These are phyloP conservation scores for Penicillium soppii DNA, from an alignment of 495 filamentous ascomycete genomes.

Conservation along the genomic window DNA sequence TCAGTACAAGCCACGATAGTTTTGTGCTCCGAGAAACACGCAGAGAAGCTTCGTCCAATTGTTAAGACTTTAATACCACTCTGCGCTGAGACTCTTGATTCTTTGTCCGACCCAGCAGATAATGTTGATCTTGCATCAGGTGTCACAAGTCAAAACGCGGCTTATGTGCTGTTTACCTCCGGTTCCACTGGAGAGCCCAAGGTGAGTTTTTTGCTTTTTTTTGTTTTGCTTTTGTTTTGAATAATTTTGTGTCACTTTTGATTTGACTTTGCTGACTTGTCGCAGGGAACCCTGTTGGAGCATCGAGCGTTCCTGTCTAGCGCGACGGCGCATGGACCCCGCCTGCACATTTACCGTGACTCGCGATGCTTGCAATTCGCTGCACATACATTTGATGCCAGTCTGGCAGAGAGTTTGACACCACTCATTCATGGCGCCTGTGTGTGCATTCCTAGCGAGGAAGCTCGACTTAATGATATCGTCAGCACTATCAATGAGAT, in stretches of 20 bases:
- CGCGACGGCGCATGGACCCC: slow-evolving; percentile 44
- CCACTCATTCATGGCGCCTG: slow-evolving; percentile 44
- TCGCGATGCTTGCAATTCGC: slow-evolving; percentile 50
- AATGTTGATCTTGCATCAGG: slow-evolving; percentile 25
- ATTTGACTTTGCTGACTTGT: slow-evolving; percentile 1
- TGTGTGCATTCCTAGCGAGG: slow-evolving; percentile 51
- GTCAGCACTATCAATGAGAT: slow-evolving; percentile 44
- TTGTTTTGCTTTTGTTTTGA: too few relatives aligned
- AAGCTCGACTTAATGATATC: slow-evolving; percentile 50
- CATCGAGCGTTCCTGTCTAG: slow-evolving; percentile 45
- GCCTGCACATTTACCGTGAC: slow-evolving; percentile 24
- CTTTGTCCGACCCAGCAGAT: slow-evolving; percentile 19
- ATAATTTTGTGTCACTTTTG: neutral
- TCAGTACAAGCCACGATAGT: slow-evolving; percentile 45
- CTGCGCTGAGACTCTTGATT: slow-evolving; percentile 30
- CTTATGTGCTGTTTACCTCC: slow-evolving; percentile 50
- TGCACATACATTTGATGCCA: slow-evolving; percentile 55
- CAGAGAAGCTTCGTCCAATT: slow-evolving; percentile 25
- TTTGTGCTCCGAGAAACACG: slow-evolving; percentile 50
- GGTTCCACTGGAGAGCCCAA: slow-evolving; percentile 53
- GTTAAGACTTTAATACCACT: slow-evolving; percentile 37
- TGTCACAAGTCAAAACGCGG: slow-evolving; percentile 35
- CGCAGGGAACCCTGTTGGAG: slow-evolving; percentile 47
- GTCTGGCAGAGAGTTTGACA: slow-evolving; percentile 41
- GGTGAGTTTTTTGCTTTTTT: too few relatives aligned